Conservation (phyloP, 768 basidiomycete species). For the Hypholoma fasciculare region DNA sequence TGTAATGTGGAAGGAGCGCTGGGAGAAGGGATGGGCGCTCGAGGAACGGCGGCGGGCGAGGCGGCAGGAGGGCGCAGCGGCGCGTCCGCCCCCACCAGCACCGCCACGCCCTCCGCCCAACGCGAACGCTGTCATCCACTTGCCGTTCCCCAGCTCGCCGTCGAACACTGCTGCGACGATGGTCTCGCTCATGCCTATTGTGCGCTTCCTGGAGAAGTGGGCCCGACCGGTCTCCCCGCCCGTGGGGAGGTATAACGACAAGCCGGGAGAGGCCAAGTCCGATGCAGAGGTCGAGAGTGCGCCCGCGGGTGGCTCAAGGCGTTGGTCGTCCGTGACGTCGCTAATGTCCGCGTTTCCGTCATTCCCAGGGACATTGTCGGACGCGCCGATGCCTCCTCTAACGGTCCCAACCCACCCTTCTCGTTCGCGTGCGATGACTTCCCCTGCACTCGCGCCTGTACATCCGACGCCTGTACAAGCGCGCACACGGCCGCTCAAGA, state of each 20-base stretch:
- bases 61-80: neutral
- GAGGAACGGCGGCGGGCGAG: conserved; percentile 19
- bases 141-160: conserved; percentile 75
- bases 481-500: conserved; percentile 64
- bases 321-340: conserved; percentile 45
- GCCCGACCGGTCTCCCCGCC: conserved; percentile 43
- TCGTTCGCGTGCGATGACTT: conserved; percentile 34
- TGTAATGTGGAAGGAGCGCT: conserved; percentile 58
- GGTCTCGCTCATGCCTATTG: conserved; percentile 58
- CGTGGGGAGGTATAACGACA: conserved; percentile 12
- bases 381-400: conserved; percentile 22
- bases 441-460: conserved; percentile 25
- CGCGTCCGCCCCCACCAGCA: conserved; percentile 35
- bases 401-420: conserved; percentile 23
- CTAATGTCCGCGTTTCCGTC: conserved; percentile 39
- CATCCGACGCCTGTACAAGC: conserved; percentile 25
- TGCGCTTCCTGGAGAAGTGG: conserved; percentile 69
- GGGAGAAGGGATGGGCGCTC: conserved; percentile 26
- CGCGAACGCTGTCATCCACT: conserved; percentile 69
- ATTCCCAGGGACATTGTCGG: conserved; percentile 23
- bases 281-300: conserved; percentile 11
- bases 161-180: conserved; percentile 52
- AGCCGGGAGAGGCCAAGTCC: conserved; percentile 13
- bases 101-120: conserved; percentile 67
- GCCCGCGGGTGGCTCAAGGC: conserved; percentile 21